Conservation (phyloP, 2,329 filamentous ascomycete genomes). For the Paraconiothyrium brasiliense region DNA sequence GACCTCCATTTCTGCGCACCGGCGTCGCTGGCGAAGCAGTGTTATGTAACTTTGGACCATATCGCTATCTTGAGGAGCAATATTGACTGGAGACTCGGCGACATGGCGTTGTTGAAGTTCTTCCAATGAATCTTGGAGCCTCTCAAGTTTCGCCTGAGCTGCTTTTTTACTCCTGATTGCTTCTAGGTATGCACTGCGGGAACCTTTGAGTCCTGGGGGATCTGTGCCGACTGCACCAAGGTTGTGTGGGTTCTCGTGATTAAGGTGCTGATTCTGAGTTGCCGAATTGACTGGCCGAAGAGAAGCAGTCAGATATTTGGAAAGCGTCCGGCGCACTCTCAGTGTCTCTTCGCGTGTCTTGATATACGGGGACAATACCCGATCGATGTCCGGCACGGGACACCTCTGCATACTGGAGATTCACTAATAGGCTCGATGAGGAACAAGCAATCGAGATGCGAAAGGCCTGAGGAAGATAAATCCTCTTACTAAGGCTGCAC, state of each 20-base stretch:
- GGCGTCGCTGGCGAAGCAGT: slow-evolving; percentile 57
- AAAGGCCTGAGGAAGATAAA: background rate
- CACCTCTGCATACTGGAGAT: slow-evolving; percentile 28
- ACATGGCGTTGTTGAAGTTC: slow-evolving; percentile 38
- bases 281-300: slow-evolving; percentile 38
- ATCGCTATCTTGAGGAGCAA: slow-evolving; percentile 43
- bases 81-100: slow-evolving; percentile 38
- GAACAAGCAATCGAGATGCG: background rate
- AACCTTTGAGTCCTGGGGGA: slow-evolving; percentile 52
- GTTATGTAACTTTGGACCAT: slow-evolving; percentile 50
- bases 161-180: slow-evolving; percentile 55
- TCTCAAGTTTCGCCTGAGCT: slow-evolving; percentile 51
- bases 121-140: slow-evolving; percentile 41
- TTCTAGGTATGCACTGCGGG: slow-evolving; percentile 56
- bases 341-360: slow-evolving; percentile 48
- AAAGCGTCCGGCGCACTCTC: slow-evolving; percentile 46
- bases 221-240: slow-evolving; percentile 35
- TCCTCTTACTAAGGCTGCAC: background rate
- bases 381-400: slow-evolving; percentile 50
- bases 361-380: slow-evolving; percentile 47
- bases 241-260: slow-evolving; percentile 40
- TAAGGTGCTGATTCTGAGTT: slow-evolving; percentile 44
- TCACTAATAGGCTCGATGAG: background rate
- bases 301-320: slow-evolving; percentile 43
- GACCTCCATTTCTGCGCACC: slow-evolving; percentile 57